Evolutionary conservation across 345 rosid species (phyloP), one percentile per base, ranked within the genome.

Genomic region (Salix brachista): DNA sequence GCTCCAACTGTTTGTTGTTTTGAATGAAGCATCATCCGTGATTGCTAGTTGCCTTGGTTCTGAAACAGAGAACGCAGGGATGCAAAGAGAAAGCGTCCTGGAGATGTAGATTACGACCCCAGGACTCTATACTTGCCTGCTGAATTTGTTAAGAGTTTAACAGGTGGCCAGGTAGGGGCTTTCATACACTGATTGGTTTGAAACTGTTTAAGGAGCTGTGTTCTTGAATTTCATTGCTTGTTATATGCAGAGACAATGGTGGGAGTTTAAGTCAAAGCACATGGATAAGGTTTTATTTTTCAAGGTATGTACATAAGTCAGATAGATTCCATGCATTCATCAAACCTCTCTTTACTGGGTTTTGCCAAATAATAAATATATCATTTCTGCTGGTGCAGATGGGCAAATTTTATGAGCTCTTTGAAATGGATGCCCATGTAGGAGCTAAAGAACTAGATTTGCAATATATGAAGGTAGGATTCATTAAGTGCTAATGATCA

Each of bases 281-380:
- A 96, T 96, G 99, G 99, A 96, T 88, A 96, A 96, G 85, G 97
- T 96, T 82, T 77, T 92, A 54, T 96, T 96, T 84, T 96, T 96
- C 84, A 96, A 96, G 99, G 99, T 93, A 84, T 68, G 62, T 71
- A 37, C 65, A 25, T 28, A 18, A 72, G 65, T 74, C 44, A 65
- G 72, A 26, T 32, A 11, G 26, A 73, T 34, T 17, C 67, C 23
- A 48, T 19, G 58, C 36, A 26, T 77, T 48, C 26, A 69, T 44
- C 13, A 32, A 66, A 28, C 71, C 8, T 70, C 58, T 58, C 18
- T 68, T 62, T 32, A n/a, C 26, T 75, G 16, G 19, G 46, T 74
- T 41, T 42, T 32, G 37, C 70, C 16, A 58, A 67, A 44, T 66
- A 70, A 58, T 69, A 52, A 71, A 62, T 65, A 68, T 65, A 58